Evolutionary conservation across 805 yeast species (phyloP).

Genomic region (Cyberlindnera meyerae): DNA sequence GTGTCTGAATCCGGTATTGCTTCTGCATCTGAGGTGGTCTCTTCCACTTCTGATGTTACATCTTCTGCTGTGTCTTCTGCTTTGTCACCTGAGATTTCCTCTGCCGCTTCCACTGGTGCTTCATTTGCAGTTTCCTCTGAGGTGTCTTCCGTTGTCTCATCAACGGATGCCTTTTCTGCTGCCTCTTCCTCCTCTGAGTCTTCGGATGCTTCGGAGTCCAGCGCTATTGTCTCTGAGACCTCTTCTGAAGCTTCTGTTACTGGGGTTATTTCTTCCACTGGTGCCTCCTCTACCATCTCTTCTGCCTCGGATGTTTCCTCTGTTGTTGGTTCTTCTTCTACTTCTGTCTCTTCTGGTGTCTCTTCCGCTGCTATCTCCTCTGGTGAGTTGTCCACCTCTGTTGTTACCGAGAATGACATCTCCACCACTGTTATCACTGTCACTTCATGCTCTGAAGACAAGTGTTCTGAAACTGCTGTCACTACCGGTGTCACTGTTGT

Average conservation of each 20-base stretch:
- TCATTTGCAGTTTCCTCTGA: no score
- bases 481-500: conserved; percentile 11
- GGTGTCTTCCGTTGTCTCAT: no score
- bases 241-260: conserved; percentile 10
- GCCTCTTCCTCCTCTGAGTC: no score
- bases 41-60: conserved; percentile 6
- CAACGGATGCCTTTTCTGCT: no score
- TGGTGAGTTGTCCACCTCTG: conserved; percentile 9
- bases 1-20: conserved; percentile 7
- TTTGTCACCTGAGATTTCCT: no score
- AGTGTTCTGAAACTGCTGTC: conserved; percentile 2
- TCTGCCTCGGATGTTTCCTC: conserved; percentile 17
- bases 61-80: conserved; percentile 8
- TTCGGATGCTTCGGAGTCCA: no score
- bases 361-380: conserved; percentile 12
- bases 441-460: conserved; percentile 5
- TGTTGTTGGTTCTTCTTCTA: conserved; percentile 7
- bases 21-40: conserved; percentile 15
- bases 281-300: conserved; percentile 9
- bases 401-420: conserved; percentile 6
- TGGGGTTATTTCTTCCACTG: background rate
- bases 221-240: no score
- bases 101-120: no score
- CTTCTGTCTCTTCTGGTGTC: conserved; percentile 4
- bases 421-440: conserved; percentile 7